Evolutionary conservation across 345 rosid species (phyloP), one percentile per base, ranked within the genome.

Genomic region (Salix koriyanagi): DNA sequence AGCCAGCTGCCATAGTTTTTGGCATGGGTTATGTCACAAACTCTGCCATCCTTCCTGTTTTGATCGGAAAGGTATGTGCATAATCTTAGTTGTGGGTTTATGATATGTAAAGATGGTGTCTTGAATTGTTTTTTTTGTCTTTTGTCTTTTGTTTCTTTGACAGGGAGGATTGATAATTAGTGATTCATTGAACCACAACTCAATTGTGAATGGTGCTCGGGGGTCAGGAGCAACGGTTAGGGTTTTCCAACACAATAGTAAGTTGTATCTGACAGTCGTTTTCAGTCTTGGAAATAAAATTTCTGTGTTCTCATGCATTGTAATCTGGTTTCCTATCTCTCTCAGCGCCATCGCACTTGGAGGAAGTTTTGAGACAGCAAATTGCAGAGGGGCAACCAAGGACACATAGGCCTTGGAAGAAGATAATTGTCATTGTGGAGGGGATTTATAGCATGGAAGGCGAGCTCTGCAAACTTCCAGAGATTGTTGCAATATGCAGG

Each of bases 391-490:
- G 99, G 67, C 97, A 92, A 77, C 97, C 98, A 1, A 90, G 92
- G 85, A 93, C 97, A 6, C 99, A 89, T 76, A 87, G 96, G 77
- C 97, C 98, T 0, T 96, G 99, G 98, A 96, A 91, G 88, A 92
- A 96, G 89, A 96, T 93, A 42, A 83, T 96, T 18, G 94, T 93
- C 46, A 77, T 96, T 4, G 90, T 93, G 11, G 98, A 96, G 84
- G 99, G 99, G 36, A 93, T 92, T 71, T 96, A 93, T 80, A 93
- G 98, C 77, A 96, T 96, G 98, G 98, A 96, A 85, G 98, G 98
- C 41, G 94, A 93, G 67, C 82, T 96, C 64, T 92, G 98, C 85
- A 85, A 91, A 73, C 91, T 96, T 50, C 99, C 99, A 23, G 99
- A 96, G 83, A 87, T 96, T 74, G 86, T 92, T 65, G 89, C 97